Conservation (phyloP, 805 yeast species). For the Torulaspora indica region DNA sequence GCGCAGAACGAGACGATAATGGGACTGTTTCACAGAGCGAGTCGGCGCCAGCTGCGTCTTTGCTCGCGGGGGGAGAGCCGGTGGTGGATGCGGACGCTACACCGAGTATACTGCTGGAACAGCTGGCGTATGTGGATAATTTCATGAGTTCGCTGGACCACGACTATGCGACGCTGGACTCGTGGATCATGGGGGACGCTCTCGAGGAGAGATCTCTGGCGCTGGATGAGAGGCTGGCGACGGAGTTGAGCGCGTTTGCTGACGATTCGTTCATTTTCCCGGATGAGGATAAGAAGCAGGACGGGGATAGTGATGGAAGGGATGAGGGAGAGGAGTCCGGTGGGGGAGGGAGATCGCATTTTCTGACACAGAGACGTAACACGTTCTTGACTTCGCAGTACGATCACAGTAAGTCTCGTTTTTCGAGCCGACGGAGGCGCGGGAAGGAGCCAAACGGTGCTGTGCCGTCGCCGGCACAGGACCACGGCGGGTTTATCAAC, state of each 20-base stretch:
- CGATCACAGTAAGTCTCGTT: conserved; percentile 31
- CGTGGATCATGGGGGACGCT: conserved; percentile 19
- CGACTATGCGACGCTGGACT: conserved; percentile 37
- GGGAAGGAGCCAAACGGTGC: conserved; percentile 2
- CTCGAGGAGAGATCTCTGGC: conserved; percentile 6
- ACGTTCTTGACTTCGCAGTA: conserved; percentile 33
- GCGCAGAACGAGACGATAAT: conserved; percentile 7
- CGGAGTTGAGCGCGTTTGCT: conserved; percentile 76
- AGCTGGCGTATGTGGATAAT: conserved; percentile 73
- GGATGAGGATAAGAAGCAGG: conserved; percentile 67
- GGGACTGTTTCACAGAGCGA: conserved; percentile 3
- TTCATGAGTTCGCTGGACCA: conserved; percentile 53
- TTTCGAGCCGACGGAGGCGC: conserved; percentile 21
- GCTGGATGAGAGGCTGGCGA: conserved; percentile 50
- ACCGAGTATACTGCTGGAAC: conserved; percentile 55
- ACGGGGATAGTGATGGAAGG: conserved; percentile 9
- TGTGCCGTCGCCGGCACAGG: conserved; percentile 16
- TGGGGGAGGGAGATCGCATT: conserved; percentile 17
- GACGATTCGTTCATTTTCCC: conserved; percentile 77
- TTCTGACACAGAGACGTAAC: conserved; percentile 30
- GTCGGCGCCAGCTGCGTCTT: conserved; percentile 12
- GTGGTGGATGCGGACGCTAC: conserved; percentile 22
- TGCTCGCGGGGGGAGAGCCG: conserved; percentile 8
- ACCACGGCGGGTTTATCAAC: conserved; percentile 27
- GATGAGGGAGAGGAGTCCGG: not conserved